Conservation (phyloP, 768 basidiomycete species). For the Naganishia randhawae region DNA sequence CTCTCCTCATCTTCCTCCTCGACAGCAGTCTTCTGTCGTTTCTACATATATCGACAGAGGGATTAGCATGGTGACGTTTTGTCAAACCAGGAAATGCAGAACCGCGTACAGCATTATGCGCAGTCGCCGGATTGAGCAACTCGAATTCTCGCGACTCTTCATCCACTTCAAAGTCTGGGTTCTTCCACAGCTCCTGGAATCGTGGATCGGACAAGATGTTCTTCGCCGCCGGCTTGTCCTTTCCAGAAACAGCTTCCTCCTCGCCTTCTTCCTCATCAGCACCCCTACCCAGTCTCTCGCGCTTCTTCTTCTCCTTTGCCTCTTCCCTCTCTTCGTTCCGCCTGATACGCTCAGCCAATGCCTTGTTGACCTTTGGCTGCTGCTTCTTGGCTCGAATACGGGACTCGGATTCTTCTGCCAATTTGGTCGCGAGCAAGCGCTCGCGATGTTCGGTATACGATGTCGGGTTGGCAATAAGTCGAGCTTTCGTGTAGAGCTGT, state of each 20-base stretch:
- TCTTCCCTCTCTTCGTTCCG: conserved; percentile 55
- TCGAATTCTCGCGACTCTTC: conserved; percentile 80
- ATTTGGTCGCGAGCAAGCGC: conserved; percentile 75
- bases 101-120: conserved; percentile 57
- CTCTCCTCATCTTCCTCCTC: conserved; percentile 87
- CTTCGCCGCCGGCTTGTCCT: conserved; percentile 29
- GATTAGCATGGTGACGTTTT: too few relatives aligned
- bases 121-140: conserved; percentile 84
- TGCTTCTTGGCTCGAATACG: conserved; percentile 82
- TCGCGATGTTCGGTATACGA: conserved; percentile 92
- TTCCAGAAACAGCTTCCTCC: conserved; percentile 40
- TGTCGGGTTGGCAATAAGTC: conserved; percentile 92
- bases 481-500: conserved; percentile 91
- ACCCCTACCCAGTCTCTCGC: conserved; percentile 50
- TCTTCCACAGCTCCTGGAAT: conserved; percentile 83
- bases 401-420: conserved; percentile 89
- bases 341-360: conserved; percentile 77
- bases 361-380: conserved; percentile 71
- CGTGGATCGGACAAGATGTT: conserved; percentile 65
- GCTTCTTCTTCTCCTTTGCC: conserved; percentile 55
- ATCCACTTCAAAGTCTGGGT: conserved; percentile 88
- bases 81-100: conserved; percentile 23
- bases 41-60: conserved; percentile 28
- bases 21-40: conserved; percentile 67
- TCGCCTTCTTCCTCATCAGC: conserved; percentile 52